Evolutionary conservation across 345 rosid species (phyloP).

Genomic region (Litchi chinensis): DNA sequence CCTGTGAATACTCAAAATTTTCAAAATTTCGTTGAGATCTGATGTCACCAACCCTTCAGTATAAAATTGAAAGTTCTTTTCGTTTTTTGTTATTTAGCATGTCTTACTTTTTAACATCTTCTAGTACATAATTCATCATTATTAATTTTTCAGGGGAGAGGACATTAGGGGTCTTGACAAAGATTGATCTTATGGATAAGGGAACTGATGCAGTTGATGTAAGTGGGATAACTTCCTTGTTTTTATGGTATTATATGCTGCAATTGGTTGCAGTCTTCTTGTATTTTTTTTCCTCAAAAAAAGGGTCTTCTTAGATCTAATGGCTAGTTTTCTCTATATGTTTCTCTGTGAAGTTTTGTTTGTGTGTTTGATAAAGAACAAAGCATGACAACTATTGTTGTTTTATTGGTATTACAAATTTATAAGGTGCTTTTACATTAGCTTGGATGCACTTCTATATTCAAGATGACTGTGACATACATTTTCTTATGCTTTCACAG

Average conservation of each 20-base stretch:
- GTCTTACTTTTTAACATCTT: not conserved
- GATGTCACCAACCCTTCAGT: not conserved
- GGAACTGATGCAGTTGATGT: slow-evolving; percentile 99
- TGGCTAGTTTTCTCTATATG: not conserved
- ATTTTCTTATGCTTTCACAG: not conserved
- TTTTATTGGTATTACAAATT: not conserved
- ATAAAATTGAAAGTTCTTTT: not conserved
- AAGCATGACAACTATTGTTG: not conserved
- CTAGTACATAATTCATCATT: not conserved
- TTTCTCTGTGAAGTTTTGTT: not conserved
- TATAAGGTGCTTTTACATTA: not conserved
- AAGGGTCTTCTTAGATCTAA: not conserved
- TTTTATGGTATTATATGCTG: not conserved
- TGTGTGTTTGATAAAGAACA: not conserved
- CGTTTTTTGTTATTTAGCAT: not conserved
- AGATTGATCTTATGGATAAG: slow-evolving; percentile 99
- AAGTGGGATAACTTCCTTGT: slow-evolving; percentile 41
- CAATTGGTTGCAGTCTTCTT: not conserved
- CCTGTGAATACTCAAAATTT: not conserved
- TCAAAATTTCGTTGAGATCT: not conserved
- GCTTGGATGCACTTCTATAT: not conserved
- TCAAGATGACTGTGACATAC: not conserved
- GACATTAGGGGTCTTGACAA: slow-evolving; percentile 95
- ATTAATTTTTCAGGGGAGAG: slow-evolving; percentile 76
- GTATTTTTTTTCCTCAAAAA: not conserved